Percentiles rank a stretch among this genome's conserved stretches.
Conservation (phyloP, 75 land plant genomes). For the Cupressus sempervirens region DNA sequence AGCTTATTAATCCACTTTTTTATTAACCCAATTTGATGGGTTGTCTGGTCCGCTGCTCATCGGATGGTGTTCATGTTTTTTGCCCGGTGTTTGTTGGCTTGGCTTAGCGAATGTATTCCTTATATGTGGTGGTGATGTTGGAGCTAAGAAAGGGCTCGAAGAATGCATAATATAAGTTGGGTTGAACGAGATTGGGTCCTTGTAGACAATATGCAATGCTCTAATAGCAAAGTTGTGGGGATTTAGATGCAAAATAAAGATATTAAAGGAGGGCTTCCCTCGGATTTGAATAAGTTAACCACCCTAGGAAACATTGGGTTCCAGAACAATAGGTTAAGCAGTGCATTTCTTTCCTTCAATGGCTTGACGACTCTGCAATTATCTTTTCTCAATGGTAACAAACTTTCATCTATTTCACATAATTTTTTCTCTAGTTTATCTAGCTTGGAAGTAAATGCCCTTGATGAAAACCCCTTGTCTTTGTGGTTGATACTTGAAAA, state of each 20-base stretch:
- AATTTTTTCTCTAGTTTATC: constrained; percentile 47
- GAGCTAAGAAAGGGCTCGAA: neutral
- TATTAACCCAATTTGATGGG: too few species aligned
- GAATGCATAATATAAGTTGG: neutral
- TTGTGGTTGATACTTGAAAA: constrained; percentile 41
- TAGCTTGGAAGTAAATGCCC: constrained; percentile 21
- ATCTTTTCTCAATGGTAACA: constrained; percentile 38
- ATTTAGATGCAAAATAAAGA: constrained; percentile 40
- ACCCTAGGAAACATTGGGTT: constrained; percentile 43
- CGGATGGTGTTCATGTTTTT: neutral
- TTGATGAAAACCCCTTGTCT: constrained; percentile 51
- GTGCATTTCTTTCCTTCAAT: constrained; percentile 51
- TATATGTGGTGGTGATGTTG: constrained; percentile 6
- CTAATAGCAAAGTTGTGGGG: constrained; percentile 25
- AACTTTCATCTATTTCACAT: constrained; percentile 40
- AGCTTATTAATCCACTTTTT: too few species aligned
- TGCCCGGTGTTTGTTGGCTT: neutral
- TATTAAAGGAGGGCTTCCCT: constrained; percentile 48
- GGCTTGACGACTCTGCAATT: constrained; percentile 35
- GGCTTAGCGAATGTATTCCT: neutral
- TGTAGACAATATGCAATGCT: constrained; percentile 6
- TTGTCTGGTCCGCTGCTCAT: neutral
- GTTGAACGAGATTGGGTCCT: constrained; percentile 12
- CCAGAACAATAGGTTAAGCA: constrained; percentile 47
- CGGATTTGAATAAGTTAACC: constrained; percentile 35